Conservation (phyloP, 495 filamentous ascomycete genomes). For the Aspergillus kassunensis region DNA sequence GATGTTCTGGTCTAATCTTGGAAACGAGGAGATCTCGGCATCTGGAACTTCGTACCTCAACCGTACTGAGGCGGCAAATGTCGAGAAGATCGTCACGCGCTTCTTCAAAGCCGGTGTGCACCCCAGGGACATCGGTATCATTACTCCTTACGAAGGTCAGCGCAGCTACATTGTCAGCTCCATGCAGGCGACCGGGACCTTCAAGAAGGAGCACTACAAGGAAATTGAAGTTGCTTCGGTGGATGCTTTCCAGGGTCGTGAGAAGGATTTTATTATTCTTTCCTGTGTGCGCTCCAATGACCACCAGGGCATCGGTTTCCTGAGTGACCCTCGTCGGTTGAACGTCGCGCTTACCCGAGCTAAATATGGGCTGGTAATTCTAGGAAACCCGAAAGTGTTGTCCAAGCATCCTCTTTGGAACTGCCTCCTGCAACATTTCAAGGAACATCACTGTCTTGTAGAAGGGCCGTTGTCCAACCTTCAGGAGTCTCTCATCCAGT, state of each 20-base stretch:
- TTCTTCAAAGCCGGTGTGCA: constrained; percentile 99
- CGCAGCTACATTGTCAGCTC: constrained; percentile 97
- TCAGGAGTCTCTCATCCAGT: constrained; percentile 90
- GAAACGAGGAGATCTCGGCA: constrained; percentile 96
- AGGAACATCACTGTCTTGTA: constrained; percentile 92
- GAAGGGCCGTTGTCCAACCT: constrained; percentile 96
- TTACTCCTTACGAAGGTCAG: constrained; percentile 98
- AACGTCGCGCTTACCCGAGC: constrained; percentile 98
- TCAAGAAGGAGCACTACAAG: constrained; percentile 98
- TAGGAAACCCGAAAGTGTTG: constrained; percentile 96
- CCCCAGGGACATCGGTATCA: constrained; percentile 89
- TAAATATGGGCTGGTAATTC: constrained; percentile 91
- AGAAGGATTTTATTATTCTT: constrained; percentile 98
- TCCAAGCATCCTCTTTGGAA: constrained; percentile 99
- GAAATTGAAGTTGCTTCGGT: constrained; percentile 98
- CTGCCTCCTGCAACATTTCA: constrained; percentile 93
- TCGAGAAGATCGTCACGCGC: constrained; percentile 95
- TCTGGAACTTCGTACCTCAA: constrained; percentile 98
- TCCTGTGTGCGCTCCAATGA: constrained; percentile 99
- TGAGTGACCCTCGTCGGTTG: constrained; percentile 95
- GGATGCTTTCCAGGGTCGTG: constrained; percentile 97
- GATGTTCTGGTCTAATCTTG: constrained; percentile 99
- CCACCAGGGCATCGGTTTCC: constrained; percentile 98
- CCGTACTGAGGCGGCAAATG: constrained; percentile 92
- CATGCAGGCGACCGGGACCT: constrained; percentile 95